Percentiles rank a stretch among this genome's conserved stretches.
These are phyloP conservation scores for Neurospora discreta DNA, from an alignment of 495 filamentous ascomycete species.

Conservation along the genomic window DNA sequence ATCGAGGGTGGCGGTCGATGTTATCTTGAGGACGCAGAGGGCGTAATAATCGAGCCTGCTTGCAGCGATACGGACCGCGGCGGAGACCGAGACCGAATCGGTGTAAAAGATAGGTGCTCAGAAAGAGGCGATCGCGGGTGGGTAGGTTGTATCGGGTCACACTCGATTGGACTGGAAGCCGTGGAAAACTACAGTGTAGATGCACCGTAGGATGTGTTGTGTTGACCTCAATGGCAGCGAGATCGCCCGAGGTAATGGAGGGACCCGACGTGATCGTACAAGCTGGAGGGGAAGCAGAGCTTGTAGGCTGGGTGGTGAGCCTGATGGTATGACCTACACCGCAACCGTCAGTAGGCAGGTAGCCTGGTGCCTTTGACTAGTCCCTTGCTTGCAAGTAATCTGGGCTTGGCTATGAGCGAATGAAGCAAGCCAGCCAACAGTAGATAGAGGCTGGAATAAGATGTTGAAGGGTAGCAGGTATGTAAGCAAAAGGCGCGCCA, in stretches of 20 bases:
- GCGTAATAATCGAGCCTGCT: background rate
- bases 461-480: background rate
- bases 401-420: background rate
- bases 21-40: background rate
- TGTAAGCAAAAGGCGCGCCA: background rate
- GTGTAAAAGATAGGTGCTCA: background rate
- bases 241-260: background rate
- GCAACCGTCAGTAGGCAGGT: background rate
- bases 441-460: background rate
- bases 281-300: background rate
- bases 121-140: background rate
- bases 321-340: background rate
- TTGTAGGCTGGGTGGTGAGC: background rate
- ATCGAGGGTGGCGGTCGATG: background rate
- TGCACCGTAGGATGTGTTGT: background rate
- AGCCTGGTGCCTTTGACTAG: background rate
- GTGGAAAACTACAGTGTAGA: background rate
- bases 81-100: background rate
- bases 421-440: background rate
- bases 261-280: background rate
- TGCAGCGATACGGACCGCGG: background rate
- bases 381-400: background rate
- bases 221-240: background rate
- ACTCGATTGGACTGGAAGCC: background rate
- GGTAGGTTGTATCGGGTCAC: background rate